phyloP scores from a whole-genome alignment of 2,329 filamentous ascomycete genomes.

The Cercospora sesami region DNA sequence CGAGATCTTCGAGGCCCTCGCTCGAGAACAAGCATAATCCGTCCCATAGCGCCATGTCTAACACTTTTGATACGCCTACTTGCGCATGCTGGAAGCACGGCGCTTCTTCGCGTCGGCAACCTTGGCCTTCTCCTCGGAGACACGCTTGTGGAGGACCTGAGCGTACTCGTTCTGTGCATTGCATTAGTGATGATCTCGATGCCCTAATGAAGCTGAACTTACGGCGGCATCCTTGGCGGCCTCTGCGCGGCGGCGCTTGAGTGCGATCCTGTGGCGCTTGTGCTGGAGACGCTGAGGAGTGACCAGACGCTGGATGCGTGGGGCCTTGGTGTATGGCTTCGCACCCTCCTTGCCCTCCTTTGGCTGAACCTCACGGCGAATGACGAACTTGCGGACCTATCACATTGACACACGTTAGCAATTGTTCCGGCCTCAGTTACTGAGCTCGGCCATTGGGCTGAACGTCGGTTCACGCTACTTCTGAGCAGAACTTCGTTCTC shows the following conservation, averaged over 20 bases:
- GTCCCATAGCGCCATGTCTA: slow-evolving; percentile 22
- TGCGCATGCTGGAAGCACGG: slow-evolving; percentile 91
- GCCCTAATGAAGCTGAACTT: slow-evolving; percentile 49
- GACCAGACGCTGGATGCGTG: slow-evolving; percentile 99
- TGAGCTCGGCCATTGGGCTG: slow-evolving; percentile 10
- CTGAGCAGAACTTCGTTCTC: slow-evolving; percentile 18
- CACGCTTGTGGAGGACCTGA: slow-evolving; percentile 93
- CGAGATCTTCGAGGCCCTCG: slow-evolving; percentile 20
- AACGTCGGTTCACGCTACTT: slow-evolving; percentile 5
- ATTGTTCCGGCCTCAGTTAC: slow-evolving; percentile 38
- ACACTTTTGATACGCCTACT: slow-evolving; percentile 51
- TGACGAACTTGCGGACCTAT: slow-evolving; percentile 99
- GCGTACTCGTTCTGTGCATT: slow-evolving; percentile 84
- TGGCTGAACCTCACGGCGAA: slow-evolving; percentile 94
- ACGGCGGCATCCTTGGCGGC: slow-evolving; percentile 98
- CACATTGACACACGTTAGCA: slow-evolving; percentile 35
- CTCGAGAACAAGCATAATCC: slow-evolving; percentile 23
- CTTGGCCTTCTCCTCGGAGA: slow-evolving; percentile 90
- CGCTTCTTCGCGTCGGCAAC: slow-evolving; percentile 96
- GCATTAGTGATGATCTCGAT: slow-evolving; percentile 40
- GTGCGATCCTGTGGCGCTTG: slow-evolving; percentile 96
- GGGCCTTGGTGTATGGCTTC: slow-evolving; percentile 98
- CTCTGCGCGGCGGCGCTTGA: slow-evolving; percentile 98
- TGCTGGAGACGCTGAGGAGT: slow-evolving; percentile 99
- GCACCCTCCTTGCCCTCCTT: slow-evolving; percentile 84